These are phyloP conservation scores for Lasiodiplodia gonubiensis DNA, from an alignment of 2,329 filamentous ascomycete genomes.

Conservation along the genomic window DNA sequence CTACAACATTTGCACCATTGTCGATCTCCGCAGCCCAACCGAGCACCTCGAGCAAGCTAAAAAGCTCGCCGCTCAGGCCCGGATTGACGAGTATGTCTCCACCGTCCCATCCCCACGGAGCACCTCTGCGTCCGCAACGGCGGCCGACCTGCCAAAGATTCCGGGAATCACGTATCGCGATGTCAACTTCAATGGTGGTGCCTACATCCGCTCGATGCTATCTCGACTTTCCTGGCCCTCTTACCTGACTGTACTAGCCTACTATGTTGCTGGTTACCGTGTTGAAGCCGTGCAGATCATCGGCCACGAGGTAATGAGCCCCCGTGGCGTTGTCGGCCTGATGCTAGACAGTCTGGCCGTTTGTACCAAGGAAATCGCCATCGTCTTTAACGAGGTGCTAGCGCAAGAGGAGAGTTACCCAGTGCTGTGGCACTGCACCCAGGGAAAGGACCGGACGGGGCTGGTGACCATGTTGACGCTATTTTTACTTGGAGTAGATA, in stretches of 20 bases:
- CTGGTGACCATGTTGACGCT: conserved; percentile 72
- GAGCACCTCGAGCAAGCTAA: conserved; percentile 73
- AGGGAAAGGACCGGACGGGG: conserved; percentile 86
- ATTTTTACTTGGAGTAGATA: conserved; percentile 64
- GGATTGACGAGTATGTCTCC: conserved; percentile 49
- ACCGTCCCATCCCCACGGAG: neutral
- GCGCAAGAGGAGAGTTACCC: conserved; percentile 62
- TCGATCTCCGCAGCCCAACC: conserved; percentile 80
- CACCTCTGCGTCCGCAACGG: conserved; percentile 50
- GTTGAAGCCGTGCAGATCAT: conserved; percentile 73
- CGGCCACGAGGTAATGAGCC: conserved; percentile 71
- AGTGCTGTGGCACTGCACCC: conserved; percentile 79
- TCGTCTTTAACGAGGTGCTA: conserved; percentile 57
- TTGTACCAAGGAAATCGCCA: conserved; percentile 66
- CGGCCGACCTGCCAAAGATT: conserved; percentile 63
- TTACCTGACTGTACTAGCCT: conserved; percentile 65
- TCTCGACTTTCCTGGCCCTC: conserved; percentile 71
- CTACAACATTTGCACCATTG: conserved; percentile 71
- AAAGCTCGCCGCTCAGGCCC: conserved; percentile 56
- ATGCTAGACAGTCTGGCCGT: conserved; percentile 72
- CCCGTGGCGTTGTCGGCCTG: conserved; percentile 73
- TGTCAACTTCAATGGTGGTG: conserved; percentile 75
- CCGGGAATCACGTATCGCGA: conserved; percentile 67
- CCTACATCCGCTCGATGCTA: conserved; percentile 72
- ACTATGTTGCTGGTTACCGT: conserved; percentile 71